Percentiles rank a stretch among this genome's conserved stretches.
Evolutionary conservation across 805 yeast species (phyloP).

Genomic region (Clavispora asparagi): DNA sequence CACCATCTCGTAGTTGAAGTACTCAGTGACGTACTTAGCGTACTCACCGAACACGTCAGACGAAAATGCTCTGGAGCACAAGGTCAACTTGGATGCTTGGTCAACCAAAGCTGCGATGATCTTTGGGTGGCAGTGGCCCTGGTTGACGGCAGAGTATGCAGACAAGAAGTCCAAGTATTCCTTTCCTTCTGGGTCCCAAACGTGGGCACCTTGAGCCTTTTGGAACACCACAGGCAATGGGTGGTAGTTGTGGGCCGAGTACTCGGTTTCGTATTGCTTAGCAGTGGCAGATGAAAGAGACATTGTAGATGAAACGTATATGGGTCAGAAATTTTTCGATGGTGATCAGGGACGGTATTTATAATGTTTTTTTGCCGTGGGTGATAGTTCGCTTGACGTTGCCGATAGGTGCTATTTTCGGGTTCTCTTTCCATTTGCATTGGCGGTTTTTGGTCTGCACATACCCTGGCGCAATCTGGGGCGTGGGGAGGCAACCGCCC

Average conservation of each 20-base stretch:
- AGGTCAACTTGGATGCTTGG: conserved; percentile 79
- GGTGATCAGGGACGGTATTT: neutral
- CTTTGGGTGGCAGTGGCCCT: conserved; percentile 96
- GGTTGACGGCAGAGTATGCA: conserved; percentile 96
- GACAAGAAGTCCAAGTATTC: conserved; percentile 89
- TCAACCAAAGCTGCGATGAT: conserved; percentile 79
- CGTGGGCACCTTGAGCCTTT: conserved; percentile 84
- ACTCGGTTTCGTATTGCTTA: conserved; percentile 61
- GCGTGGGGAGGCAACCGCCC: neutral
- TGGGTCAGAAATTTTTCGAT: neutral
- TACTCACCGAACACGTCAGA: conserved; percentile 82
- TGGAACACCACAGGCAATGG: conserved; percentile 93
- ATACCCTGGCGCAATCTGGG: neutral
- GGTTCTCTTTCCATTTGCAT: conserved; percentile 10
- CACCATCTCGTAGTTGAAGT: conserved; percentile 85
- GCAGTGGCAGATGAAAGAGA: conserved; percentile 60
- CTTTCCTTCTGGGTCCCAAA: conserved; percentile 97
- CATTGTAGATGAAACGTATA: neutral
- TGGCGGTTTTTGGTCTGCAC: neutral
- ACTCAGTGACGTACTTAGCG: conserved; percentile 85
- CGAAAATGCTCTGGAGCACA: conserved; percentile 90
- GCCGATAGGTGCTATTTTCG: conserved; percentile 17
- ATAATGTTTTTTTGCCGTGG: neutral
- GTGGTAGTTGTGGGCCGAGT: conserved; percentile 95
- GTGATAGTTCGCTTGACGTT: conserved; percentile 12